Evolutionary conservation across 163 green algal species (phyloP), one percentile per base, ranked within the genome.

Genomic region (Chlamydomonas reinhardtii): DNA sequence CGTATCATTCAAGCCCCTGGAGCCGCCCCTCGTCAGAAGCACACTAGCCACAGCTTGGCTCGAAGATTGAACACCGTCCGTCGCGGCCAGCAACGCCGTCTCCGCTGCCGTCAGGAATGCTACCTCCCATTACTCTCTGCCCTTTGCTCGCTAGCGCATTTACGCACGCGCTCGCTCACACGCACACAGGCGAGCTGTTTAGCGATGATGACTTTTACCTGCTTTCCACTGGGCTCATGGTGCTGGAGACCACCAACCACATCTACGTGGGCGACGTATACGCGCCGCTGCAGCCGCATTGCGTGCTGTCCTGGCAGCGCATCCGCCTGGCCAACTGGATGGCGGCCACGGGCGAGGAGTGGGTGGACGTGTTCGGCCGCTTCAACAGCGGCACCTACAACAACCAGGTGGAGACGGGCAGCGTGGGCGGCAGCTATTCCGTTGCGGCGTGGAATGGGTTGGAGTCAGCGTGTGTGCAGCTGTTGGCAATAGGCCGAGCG

Each of bases 331-430:
- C 95, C 39, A 96, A 96, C 85, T 90, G 91, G 85, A 80, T 96
- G 64, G 93, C 94, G 0, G 61, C 1, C 25, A 91, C 65, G 54
- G 94, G 92, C n/a, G 73, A 89, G 76, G 88, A 93, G 35, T 97
- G 92, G 91, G 71, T 92, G 4, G 43, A 82, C 0, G 29, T 82
- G 6, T 90, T 96, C 81, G 73, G 85, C 39, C 80, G 77, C 11
- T 71, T 92, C 81, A 96, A 97, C 89, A 90, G 80, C 56, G 91
- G 88, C 34, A 96, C 94, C 16, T 97, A 97, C 92, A 97, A 97
- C 88, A 97, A 97, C 81, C 94, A 96, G 86, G 59, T 78, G 39
- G n/a, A n/a, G n/a, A n/a, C n/a, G n/a, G n/a, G n/a, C 25, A 15
- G 70, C 17, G 65, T 54, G 29, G 65, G 16, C 65, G 65, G 65